phyloP scores from a whole-genome alignment of 768 basidiomycete species.

The Melanogaster broomeanus region DNA sequence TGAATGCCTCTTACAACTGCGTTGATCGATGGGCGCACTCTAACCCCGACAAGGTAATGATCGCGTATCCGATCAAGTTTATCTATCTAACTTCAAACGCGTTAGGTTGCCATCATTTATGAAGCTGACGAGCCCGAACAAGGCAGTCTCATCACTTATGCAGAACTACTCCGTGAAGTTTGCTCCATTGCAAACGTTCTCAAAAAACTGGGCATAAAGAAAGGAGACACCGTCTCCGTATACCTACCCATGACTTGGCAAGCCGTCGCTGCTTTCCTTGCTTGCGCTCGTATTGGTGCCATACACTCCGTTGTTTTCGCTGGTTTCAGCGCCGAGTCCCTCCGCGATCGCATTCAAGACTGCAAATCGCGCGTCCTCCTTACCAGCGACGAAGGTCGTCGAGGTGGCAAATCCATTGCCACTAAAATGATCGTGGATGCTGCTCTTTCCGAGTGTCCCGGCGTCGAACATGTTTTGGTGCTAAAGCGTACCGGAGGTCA shows the following conservation, averaged over 20 bases:
- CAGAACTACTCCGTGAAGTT: conserved; percentile 88
- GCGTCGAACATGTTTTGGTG: conserved; percentile 90
- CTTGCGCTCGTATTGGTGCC: conserved; percentile 95
- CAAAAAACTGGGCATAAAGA: conserved; percentile 85
- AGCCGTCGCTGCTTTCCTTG: conserved; percentile 93
- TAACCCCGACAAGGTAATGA: conserved; percentile 72
- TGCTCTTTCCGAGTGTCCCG: conserved; percentile 81
- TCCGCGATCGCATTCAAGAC: conserved; percentile 90
- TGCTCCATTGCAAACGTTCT: conserved; percentile 90
- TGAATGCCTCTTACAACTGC: conserved; percentile 96
- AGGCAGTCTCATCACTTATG: conserved; percentile 75
- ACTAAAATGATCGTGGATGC: conserved; percentile 93
- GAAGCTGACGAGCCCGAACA: conserved; percentile 94
- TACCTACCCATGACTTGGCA: conserved; percentile 97
- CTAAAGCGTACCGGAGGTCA: conserved; percentile 83
- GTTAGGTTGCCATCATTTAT: conserved; percentile 92
- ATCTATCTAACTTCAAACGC: not conserved
- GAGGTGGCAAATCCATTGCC: conserved; percentile 94
- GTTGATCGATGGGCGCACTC: conserved; percentile 96
- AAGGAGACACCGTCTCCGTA: conserved; percentile 92
- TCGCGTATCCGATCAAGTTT: not conserved
- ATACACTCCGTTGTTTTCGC: conserved; percentile 98
- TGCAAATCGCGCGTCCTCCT: conserved; percentile 90
- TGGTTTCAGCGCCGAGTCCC: conserved; percentile 92
- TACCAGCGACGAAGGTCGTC: conserved; percentile 91